Conservation (phyloP, 2,329 filamentous ascomycete species). For the Fusarium sp. region DNA sequence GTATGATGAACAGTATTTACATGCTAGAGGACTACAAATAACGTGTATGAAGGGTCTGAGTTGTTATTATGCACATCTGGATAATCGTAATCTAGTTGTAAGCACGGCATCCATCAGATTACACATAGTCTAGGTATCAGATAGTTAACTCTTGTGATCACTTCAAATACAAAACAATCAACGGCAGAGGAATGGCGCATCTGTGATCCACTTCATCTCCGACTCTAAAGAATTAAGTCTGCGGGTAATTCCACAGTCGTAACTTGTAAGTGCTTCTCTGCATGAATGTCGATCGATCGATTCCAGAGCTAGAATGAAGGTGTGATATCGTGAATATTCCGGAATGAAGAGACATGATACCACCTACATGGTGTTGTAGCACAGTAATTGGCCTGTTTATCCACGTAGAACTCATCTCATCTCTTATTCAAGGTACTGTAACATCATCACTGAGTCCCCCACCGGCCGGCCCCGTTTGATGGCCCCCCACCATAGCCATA, state of each 20-base stretch:
- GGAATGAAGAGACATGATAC: not conserved
- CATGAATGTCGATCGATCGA: constrained; percentile 29
- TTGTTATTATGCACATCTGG: not conserved
- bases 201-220: constrained; percentile 6
- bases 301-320: constrained; percentile 1
- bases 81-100: constrained; percentile 12
- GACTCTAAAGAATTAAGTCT: not conserved
- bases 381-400: not conserved
- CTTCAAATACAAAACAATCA: not conserved
- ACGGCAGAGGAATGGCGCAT: not conserved
- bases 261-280: not conserved
- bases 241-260: not conserved
- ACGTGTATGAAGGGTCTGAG: not conserved
- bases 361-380: not conserved
- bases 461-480: constrained; percentile 34
- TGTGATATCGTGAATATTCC: not conserved
- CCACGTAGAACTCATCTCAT: not conserved
- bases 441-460: constrained; percentile 6
- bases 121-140: not conserved
- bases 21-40: not conserved
- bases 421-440: not conserved
- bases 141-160: not conserved
- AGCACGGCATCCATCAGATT: not conserved
- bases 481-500: constrained; percentile 20
- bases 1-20: not conserved